Conservation (phyloP, 2,329 filamentous ascomycete genomes). For the Alternaria novae-zelandiae region DNA sequence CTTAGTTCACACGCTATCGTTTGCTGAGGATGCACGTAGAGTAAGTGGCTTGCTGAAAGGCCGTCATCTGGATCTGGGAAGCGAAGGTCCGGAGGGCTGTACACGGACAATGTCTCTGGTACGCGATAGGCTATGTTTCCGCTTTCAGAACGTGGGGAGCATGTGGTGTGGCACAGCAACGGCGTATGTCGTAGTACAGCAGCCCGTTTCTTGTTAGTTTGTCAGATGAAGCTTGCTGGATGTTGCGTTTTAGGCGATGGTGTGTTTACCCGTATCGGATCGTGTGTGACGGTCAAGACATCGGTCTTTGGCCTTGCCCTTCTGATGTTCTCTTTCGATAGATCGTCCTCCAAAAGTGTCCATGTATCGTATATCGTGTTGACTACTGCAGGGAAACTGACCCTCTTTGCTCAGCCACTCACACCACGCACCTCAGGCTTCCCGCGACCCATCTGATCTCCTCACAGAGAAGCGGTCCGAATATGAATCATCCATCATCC, state of each 20-base stretch:
- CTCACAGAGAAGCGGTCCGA: not conserved
- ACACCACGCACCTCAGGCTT: not conserved
- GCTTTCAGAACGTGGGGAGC: conserved; percentile 1
- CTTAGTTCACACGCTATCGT: not conserved
- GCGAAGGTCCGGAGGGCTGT: not conserved
- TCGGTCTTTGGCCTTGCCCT: not conserved
- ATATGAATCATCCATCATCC: not conserved
- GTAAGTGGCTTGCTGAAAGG: not conserved
- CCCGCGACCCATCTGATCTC: not conserved
- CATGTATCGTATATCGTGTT: not conserved
- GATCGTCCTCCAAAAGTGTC: not conserved
- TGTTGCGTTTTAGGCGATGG: not conserved
- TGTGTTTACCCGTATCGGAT: not conserved
- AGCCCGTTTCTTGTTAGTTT: not conserved
- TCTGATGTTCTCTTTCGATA: not conserved
- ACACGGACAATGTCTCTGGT: not conserved
- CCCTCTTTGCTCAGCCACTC: not conserved
- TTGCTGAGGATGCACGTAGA: not conserved
- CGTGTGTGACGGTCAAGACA: not conserved
- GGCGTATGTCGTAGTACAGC: not conserved
- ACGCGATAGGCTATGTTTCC: conserved; percentile 2
- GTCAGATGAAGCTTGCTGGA: not conserved
- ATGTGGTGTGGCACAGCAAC: conserved; percentile 1
- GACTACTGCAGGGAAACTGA: not conserved
- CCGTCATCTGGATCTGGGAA: not conserved